Evolutionary conservation across 768 basidiomycete species (phyloP).

Genomic region (Russula ochroleuca): DNA sequence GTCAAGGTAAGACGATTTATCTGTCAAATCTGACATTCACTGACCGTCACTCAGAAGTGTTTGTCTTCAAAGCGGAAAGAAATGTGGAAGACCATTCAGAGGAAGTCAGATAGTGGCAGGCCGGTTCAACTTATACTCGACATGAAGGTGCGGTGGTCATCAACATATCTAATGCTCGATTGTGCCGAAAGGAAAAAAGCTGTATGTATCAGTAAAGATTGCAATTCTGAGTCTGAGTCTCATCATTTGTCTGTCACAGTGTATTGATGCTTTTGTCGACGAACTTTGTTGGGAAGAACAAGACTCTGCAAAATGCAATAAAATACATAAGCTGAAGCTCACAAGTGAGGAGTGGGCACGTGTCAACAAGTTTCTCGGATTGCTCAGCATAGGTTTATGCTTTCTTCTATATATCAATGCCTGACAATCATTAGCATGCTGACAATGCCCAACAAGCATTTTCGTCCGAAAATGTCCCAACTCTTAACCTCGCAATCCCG

Average conservation of each 20-base stretch:
- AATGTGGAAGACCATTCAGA: background rate
- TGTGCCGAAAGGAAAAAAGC: background rate
- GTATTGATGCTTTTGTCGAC: background rate
- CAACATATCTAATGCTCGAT: background rate
- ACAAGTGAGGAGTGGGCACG: background rate
- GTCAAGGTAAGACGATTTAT: background rate
- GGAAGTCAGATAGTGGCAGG: background rate
- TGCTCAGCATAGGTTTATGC: background rate
- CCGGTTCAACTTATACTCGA: background rate
- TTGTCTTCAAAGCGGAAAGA: background rate
- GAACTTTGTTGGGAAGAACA: background rate
- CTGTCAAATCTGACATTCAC: no score
- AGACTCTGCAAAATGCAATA: background rate
- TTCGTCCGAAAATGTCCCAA: background rate
- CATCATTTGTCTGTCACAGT: background rate
- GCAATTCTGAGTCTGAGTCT: no score
- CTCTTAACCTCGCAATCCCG: background rate
- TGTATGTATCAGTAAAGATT: background rate
- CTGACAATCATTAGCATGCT: background rate
- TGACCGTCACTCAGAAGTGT: background rate
- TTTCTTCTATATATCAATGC: no score
- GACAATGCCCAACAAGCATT: background rate
- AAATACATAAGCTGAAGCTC: background rate
- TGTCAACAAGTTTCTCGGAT: background rate
- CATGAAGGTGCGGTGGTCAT: slow-evolving; percentile 1